Evolutionary conservation across 2,329 filamentous ascomycete species (phyloP).

Genomic region (Sporothrix humicola): DNA sequence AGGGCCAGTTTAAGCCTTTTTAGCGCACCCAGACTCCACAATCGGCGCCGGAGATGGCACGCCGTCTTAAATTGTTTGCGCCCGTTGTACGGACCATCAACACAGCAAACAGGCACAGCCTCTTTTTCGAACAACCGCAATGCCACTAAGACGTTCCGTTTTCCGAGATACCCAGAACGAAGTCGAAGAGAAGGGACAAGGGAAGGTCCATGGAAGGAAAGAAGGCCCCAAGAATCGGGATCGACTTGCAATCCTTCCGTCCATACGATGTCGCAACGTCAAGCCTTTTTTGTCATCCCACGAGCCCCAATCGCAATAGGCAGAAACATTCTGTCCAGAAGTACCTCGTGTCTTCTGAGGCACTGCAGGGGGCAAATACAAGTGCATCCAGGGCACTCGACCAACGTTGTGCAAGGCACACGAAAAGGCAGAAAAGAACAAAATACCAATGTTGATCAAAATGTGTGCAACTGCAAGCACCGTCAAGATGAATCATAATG

Average conservation of each 20-base stretch:
- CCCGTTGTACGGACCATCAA: background rate
- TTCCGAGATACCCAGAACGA: background rate
- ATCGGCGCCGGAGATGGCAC: background rate
- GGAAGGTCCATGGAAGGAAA: background rate
- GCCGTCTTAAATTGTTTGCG: background rate
- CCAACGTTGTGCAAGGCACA: background rate
- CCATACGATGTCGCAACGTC: too few relatives aligned
- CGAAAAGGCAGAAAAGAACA: background rate
- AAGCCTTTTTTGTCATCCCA: too few relatives aligned
- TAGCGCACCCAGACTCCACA: background rate
- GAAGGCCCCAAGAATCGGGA: background rate
- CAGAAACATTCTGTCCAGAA: background rate
- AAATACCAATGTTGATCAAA: background rate
- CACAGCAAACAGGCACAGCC: background rate
- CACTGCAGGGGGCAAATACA: background rate
- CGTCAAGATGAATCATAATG: background rate
- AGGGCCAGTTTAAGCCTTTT: slow-evolving; percentile 4
- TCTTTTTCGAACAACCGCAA: background rate
- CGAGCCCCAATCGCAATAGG: background rate
- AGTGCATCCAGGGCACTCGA: background rate
- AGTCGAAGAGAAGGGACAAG: background rate
- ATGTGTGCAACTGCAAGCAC: too few relatives aligned
- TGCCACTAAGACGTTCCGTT: background rate
- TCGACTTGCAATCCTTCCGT: background rate
- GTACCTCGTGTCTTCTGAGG: background rate